Evolutionary conservation across 2,329 filamentous ascomycete genomes (phyloP), one percentile per base, ranked within the genome.

Genomic region (Neopestalotiopsis rosae): DNA sequence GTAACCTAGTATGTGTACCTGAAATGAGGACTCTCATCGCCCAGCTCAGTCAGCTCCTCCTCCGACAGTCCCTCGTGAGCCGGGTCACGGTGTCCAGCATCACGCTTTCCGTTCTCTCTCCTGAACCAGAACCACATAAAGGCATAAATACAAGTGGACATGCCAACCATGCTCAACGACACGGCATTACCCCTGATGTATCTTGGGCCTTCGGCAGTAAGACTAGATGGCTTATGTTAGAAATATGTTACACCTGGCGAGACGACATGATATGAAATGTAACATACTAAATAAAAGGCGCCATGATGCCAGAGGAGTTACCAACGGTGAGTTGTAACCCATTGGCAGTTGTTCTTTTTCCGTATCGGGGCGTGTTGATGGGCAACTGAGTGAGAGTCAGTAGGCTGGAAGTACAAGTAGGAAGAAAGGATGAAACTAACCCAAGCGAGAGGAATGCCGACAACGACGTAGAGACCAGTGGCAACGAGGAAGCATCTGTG

Each of bases 281-380:
- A 69, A 75, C 78, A 69, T 71, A 80, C 78, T 87, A 87, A 67
- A 92, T 88, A 73, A 93, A 94, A 0, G 91, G 88, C 3, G 90
- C 87, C 89, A 94, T 91, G 71, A 94, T 91, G 2, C 92, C 92
- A 12, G 89, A 87, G 17, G 85, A 84, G 71, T 94, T 94, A 2
- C 91, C 92, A 66, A 91, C 86, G 0, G 89, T 92, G 45, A 94
- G 82, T 76, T 94, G 91, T 76, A 94, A 76, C 0, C 91, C 92
- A 1, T 88, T 92, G 0, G 90, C 91, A 0, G 91, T 92, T 0
- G 92, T 92, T 40, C 92, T 84, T 78, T 94, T 95, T 10, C 92
- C 92, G 72, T 94, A 95, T 7, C 92, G 85, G 1, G 93, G 92
- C 17, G 87, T 86, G 69, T 94, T 94, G 20, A 87, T 90, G 0